A percentile compares a stretch with the other conserved stretches of the same genome.
Evolutionary conservation across 805 yeast genomes (phyloP).

Genomic region (Saccharomycopsis malanga): DNA sequence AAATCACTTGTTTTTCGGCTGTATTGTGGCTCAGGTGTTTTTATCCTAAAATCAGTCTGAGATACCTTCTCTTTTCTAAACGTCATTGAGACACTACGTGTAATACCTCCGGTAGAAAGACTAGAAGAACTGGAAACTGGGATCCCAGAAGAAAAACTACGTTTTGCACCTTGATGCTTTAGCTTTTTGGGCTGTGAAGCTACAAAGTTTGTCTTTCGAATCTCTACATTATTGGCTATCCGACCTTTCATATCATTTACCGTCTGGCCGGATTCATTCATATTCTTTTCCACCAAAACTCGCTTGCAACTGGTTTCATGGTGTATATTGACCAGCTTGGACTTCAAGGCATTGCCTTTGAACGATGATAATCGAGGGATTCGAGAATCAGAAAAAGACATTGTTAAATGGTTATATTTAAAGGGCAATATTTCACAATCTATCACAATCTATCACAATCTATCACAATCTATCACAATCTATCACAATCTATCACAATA

Average conservation of each 20-base stretch:
- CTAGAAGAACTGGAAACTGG: background rate
- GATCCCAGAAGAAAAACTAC: background rate
- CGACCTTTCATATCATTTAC: background rate
- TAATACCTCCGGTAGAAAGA: too few relatives aligned
- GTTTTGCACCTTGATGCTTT: background rate
- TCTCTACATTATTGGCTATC: background rate
- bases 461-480: too few relatives aligned
- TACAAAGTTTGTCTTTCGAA: background rate
- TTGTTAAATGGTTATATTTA: background rate
- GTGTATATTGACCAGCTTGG: background rate
- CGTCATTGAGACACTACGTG: background rate
- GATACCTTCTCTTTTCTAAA: background rate
- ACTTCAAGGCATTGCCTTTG: background rate
- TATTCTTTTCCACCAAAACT: background rate
- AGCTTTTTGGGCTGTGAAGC: background rate
- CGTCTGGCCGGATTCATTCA: background rate
- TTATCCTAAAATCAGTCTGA: background rate
- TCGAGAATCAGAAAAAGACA: slow-evolving; percentile 4
- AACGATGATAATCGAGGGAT: slow-evolving; percentile 11
- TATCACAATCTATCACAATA: too few relatives aligned
- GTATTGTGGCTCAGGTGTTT: background rate
- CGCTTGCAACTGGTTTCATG: too few relatives aligned
- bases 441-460: too few relatives aligned
- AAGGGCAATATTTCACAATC: too few relatives aligned
- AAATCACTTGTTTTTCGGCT: background rate